Conservation (phyloP, 2,329 filamentous ascomycete genomes). For the Volutella citrinella region DNA sequence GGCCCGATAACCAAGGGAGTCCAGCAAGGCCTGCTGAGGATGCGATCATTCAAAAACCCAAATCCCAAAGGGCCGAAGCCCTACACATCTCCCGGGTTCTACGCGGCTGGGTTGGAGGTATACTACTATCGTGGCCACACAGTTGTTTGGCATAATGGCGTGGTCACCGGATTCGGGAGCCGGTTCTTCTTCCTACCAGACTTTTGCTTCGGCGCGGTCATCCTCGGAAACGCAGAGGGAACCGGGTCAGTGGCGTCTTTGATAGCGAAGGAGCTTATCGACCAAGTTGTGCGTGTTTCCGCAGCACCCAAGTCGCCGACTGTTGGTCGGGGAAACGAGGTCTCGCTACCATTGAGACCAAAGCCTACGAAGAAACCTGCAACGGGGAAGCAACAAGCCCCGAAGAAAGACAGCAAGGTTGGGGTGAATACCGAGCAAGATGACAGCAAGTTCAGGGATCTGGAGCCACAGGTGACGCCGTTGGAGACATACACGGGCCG, state of each 20-base stretch:
- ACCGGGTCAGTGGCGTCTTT: constrained; percentile 12
- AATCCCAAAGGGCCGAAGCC: constrained; percentile 7
- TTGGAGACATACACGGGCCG: constrained; percentile 17
- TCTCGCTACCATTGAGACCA: background rate
- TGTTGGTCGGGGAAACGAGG: background rate
- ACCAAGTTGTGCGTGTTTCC: constrained; percentile 10
- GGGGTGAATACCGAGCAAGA: background rate
- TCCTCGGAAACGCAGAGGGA: constrained; percentile 23
- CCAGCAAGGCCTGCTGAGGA: constrained; percentile 17
- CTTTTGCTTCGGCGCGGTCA: constrained; percentile 21
- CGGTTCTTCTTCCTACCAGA: constrained; percentile 26
- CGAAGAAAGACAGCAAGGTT: background rate
- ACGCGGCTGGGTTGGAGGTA: constrained; percentile 22
- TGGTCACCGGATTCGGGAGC: constrained; percentile 21
- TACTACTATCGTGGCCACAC: constrained; percentile 18
- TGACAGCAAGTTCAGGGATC: fast-evolving
- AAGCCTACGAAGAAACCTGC: background rate
- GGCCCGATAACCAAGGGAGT: constrained; percentile 21
- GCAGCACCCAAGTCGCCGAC: no score
- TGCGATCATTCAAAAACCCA: constrained; percentile 15
- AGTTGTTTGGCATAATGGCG: constrained; percentile 24
- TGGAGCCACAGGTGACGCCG: constrained; percentile 1
- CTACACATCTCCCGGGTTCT: constrained; percentile 10
- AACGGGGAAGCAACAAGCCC: constrained; percentile 1
- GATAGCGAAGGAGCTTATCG: constrained; percentile 18